These are phyloP conservation scores for Albugo laibachii DNA, from an alignment of 352 stramenopile species.

Conservation along the genomic window DNA sequence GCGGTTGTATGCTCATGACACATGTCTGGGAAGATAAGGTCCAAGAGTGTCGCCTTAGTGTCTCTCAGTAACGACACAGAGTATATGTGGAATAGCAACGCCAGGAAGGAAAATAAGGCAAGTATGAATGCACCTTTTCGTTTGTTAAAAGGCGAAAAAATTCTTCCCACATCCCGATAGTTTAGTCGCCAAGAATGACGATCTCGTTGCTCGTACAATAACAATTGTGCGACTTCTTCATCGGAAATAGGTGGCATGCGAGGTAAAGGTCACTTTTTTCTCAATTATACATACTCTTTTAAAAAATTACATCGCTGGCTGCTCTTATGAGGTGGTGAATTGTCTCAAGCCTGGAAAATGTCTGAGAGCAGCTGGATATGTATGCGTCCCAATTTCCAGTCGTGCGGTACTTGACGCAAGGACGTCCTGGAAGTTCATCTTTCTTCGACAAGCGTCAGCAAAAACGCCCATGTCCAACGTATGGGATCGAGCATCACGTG, in stretches of 20 bases:
- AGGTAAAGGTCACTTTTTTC: too few relatives aligned
- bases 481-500: constrained; percentile 58
- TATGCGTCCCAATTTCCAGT: too few relatives aligned
- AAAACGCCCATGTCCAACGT: constrained; percentile 76
- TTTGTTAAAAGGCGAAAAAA: neutral
- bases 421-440: constrained; percentile 82
- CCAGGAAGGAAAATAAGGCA: constrained; percentile 6
- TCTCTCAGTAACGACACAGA: constrained; percentile 45
- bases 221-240: too few relatives aligned
- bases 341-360: too few relatives aligned
- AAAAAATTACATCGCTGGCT: too few relatives aligned
- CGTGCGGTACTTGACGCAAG: constrained; percentile 9
- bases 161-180: neutral
- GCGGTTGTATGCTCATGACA: constrained; percentile 32
- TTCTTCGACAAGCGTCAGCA: constrained; percentile 41
- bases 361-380: too few relatives aligned
- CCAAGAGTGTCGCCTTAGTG: constrained; percentile 27
- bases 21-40: constrained; percentile 46
- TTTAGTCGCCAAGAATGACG: too few relatives aligned
- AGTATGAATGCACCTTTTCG: neutral
- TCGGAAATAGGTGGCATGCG: too few relatives aligned
- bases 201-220: too few relatives aligned
- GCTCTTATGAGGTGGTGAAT: too few relatives aligned
- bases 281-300: too few relatives aligned
- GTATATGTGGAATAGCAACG: constrained; percentile 32